These are phyloP conservation scores for Puccinia triticina DNA, from an alignment of 1,284 basidiomycete genomes.

Conservation along the genomic window DNA sequence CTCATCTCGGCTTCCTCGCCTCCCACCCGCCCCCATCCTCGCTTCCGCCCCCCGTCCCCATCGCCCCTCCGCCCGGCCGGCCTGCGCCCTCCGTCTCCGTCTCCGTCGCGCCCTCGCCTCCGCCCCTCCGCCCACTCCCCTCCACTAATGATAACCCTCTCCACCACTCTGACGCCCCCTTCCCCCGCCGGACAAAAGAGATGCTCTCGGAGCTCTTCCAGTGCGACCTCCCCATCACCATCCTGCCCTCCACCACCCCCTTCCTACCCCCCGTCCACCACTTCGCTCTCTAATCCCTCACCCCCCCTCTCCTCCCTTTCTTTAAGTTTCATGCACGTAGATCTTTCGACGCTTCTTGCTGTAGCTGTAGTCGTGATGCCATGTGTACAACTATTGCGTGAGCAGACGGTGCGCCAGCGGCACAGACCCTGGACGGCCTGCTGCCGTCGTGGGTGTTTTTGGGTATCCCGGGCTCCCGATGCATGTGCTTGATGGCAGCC, in stretches of 20 bases:
- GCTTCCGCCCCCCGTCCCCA: neutral
- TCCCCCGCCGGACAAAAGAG: no score
- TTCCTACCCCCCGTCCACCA: neutral
- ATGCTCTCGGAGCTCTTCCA: slow-evolving; percentile 79
- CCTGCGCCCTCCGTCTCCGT: neutral
- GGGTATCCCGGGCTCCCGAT: no score
- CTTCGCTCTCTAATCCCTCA: slow-evolving; percentile 1
- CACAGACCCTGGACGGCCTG: no score
- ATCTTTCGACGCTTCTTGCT: neutral
- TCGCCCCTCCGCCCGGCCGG: neutral
- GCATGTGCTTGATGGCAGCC: no score
- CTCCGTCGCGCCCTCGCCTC: neutral
- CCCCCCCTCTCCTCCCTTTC: neutral
- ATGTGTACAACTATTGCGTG: no score
- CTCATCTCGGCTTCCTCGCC: slow-evolving; percentile 57
- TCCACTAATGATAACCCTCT: no score
- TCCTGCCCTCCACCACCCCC: slow-evolving; percentile 68
- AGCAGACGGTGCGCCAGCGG: no score
- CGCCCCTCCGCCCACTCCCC: slow-evolving; percentile 50
- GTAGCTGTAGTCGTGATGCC: no score
- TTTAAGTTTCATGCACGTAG: no score
- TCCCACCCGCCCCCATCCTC: neutral
- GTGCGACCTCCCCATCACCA: slow-evolving; percentile 83
- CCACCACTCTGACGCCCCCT: no score
- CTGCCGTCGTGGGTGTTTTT: no score